These are phyloP conservation scores for Xylaria bambusicola DNA, from an alignment of 495 filamentous ascomycete genomes.

Conservation along the genomic window DNA sequence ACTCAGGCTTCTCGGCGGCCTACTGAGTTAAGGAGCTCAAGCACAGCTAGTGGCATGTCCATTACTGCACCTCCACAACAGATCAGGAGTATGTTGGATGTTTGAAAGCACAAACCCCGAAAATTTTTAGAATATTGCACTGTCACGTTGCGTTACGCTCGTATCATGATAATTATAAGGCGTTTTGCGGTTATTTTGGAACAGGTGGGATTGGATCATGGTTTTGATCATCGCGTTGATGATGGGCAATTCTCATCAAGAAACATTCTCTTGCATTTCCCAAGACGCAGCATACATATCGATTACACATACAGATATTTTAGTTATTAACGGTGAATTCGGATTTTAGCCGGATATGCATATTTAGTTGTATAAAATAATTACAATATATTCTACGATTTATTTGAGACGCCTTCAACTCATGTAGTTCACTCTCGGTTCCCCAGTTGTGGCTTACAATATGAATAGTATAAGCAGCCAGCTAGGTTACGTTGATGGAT, in stretches of 20 bases:
- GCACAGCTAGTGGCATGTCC: conserved; percentile 33
- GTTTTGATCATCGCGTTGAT: neutral
- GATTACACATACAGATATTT: no score
- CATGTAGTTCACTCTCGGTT: no score
- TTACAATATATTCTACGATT: no score
- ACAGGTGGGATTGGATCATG: neutral
- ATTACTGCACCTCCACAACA: conserved; percentile 46
- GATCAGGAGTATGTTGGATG: conserved; percentile 61
- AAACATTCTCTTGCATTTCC: neutral
- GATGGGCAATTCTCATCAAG: neutral
- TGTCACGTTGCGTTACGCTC: neutral
- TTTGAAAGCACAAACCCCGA: conserved; percentile 34
- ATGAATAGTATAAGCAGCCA: neutral
- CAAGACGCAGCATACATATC: neutral
- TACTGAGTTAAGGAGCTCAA: conserved; percentile 35
- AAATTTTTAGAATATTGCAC: neutral
- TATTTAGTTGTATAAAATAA: conserved; percentile 8
- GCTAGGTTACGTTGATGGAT: no score
- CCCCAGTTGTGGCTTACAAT: neutral
- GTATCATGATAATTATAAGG: conserved; percentile 13
- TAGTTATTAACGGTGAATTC: no score
- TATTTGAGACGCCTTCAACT: no score
- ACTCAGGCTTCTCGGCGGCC: conserved; percentile 14
- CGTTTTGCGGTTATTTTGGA: conserved; percentile 8
- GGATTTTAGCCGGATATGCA: neutral